phyloP scores from a whole-genome alignment of 2,329 filamentous ascomycete genomes.

The Esteya vermicola region DNA sequence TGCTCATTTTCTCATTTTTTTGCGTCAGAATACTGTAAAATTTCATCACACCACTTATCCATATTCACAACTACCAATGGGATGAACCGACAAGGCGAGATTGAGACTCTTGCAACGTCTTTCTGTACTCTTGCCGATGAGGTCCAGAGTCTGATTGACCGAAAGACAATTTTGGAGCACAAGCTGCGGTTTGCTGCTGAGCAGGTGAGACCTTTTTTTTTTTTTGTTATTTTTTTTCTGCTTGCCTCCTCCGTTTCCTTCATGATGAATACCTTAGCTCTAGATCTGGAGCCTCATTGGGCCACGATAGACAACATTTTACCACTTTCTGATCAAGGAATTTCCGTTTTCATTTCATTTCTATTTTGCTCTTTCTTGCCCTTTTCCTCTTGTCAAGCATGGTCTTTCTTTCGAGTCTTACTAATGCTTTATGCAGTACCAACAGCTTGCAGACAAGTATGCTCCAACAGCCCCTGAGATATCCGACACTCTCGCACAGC shows the following conservation, averaged over 20 bases:
- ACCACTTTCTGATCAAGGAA: constrained; percentile 26
- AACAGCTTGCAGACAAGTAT: constrained; percentile 54
- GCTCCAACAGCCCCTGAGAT: constrained; percentile 50
- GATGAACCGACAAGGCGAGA: constrained; percentile 29
- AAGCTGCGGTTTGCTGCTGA: constrained; percentile 53
- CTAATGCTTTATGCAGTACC: constrained; percentile 32
- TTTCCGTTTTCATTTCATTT: constrained; percentile 1
- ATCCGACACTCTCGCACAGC: constrained; percentile 49
- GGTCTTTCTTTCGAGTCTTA: not conserved
- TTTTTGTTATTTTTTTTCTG: constrained; percentile 2
- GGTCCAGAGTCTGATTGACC: constrained; percentile 47
- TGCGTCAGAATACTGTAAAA: not conserved
- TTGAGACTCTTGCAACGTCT: constrained; percentile 46
- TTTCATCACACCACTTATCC: not conserved
- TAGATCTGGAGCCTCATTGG: constrained; percentile 63
- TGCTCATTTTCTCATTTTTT: not conserved
- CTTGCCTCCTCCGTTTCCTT: constrained; percentile 7
- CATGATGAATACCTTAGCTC: constrained; percentile 52
- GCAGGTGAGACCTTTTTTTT: constrained; percentile 24
- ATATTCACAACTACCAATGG: constrained; percentile 13
- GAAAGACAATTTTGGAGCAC: constrained; percentile 51
- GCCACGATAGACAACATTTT: constrained; percentile 45
- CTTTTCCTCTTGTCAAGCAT: constrained; percentile 3
- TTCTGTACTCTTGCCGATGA: constrained; percentile 52
- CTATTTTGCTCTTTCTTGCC: constrained; percentile 11